Evolutionary conservation across 306 rosid species (phyloP).

Genomic region (Castanea crenata): DNA sequence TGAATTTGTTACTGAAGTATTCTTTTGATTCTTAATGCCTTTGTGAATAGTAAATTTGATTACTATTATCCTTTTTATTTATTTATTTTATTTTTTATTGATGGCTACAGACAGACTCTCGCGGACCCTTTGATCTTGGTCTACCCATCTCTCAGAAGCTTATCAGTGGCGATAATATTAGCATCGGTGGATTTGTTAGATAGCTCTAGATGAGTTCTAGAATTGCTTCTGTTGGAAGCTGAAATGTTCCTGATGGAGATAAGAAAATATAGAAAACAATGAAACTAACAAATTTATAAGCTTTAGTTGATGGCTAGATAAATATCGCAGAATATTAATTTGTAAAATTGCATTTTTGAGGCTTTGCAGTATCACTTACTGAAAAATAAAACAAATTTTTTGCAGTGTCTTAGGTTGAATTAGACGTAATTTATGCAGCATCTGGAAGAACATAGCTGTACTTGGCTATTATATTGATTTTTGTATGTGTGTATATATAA

Average conservation of each 20-base stretch:
- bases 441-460: background rate
- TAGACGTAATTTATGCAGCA: background rate
- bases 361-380: too few relatives aligned
- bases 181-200: conserved; percentile 46
- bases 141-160: conserved; percentile 49
- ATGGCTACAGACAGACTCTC: conserved; percentile 58
- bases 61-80: too few relatives aligned
- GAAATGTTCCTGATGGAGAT: conserved; percentile 14
- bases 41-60: conserved; percentile 13
- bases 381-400: too few relatives aligned
- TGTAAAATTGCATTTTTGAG: background rate
- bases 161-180: conserved; percentile 39
- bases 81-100: background rate
- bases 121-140: conserved; percentile 89
- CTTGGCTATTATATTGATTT: background rate
- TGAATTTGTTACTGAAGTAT: background rate
- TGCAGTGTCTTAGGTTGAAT: too few relatives aligned
- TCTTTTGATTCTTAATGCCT: conserved; percentile 6
- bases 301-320: background rate
- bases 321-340: background rate
- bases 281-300: background rate
- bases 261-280: conserved; percentile 8
- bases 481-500: background rate
- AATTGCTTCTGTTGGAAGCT: conserved; percentile 7
- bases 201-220: conserved; percentile 32